Evolutionary conservation across 164 flowering plant species (phyloP).

Genomic region (Vitis labrusca): DNA sequence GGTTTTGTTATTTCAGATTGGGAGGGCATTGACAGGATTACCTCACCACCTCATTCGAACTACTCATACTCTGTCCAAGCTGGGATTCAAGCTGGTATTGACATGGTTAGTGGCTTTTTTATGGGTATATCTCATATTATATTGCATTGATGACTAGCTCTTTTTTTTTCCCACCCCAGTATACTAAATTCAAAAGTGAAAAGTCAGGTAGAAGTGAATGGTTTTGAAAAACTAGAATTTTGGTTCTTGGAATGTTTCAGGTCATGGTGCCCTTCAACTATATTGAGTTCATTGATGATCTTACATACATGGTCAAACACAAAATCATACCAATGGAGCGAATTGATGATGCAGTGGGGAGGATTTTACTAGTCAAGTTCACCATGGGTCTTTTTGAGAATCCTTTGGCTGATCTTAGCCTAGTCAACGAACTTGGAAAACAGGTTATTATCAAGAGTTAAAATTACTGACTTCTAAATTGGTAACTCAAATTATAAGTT

Average conservation of each 20-base stretch:
- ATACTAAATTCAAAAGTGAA: neutral
- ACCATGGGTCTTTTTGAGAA: conserved; percentile 58
- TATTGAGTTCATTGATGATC: conserved; percentile 48
- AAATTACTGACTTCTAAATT: neutral
- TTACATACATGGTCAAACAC: conserved; percentile 42
- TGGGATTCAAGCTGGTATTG: conserved; percentile 53
- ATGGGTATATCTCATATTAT: neutral
- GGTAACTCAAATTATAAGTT: neutral
- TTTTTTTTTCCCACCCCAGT: neutral
- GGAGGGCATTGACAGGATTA: conserved; percentile 56
- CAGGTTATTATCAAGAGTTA: conserved; percentile 31
- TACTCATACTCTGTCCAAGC: conserved; percentile 55
- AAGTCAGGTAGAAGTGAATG: neutral
- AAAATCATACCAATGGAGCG: conserved; percentile 48
- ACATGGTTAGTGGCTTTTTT: conserved; percentile 41
- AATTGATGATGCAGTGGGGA: conserved; percentile 58
- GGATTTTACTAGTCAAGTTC: conserved; percentile 54
- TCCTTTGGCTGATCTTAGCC: conserved; percentile 53
- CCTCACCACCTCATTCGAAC: conserved; percentile 48
- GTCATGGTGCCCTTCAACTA: conserved; percentile 51
- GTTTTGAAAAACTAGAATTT: neutral
- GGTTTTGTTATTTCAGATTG: conserved; percentile 69
- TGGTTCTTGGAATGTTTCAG: conserved; percentile 21
- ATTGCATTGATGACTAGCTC: neutral
- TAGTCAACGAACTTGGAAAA: conserved; percentile 51